Conservation (phyloP, 805 yeast species). For the Ogataea nakhonphanomensis region DNA sequence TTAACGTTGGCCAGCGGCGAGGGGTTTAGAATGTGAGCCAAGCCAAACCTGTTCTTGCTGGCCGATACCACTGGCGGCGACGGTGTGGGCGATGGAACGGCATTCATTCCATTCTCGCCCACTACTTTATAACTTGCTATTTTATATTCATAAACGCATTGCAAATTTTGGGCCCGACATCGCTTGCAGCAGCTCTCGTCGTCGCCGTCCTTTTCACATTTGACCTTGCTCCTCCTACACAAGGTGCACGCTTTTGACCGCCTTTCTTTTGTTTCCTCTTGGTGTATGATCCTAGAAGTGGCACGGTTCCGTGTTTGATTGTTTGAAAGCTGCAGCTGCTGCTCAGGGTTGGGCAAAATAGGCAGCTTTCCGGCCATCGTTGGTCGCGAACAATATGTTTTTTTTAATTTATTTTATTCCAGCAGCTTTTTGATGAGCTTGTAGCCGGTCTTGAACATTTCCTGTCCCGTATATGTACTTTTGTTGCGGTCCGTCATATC, state of each 20-base stretch:
- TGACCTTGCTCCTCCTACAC: conserved; percentile 61
- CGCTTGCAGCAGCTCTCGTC: conserved; percentile 59
- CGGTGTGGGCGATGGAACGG: no score
- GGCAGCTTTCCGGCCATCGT: conserved; percentile 14
- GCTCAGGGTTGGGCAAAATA: conserved; percentile 24
- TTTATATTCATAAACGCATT: conserved; percentile 56
- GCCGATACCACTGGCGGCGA: neutral
- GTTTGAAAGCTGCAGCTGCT: conserved; percentile 15
- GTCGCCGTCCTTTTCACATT: conserved; percentile 47
- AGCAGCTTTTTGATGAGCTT: conserved; percentile 39
- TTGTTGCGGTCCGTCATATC: conserved; percentile 23
- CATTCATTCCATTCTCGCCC: conserved; percentile 14
- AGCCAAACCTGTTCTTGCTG: neutral
- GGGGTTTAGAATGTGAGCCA: conserved; percentile 18
- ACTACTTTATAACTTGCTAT: conserved; percentile 42
- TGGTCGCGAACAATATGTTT: conserved; percentile 4
- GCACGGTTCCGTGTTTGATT: conserved; percentile 15
- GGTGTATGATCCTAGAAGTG: conserved; percentile 17
- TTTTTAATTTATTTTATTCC: conserved; percentile 11
- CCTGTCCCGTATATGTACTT: conserved; percentile 28
- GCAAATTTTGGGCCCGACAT: conserved; percentile 48
- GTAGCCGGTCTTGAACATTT: conserved; percentile 32
- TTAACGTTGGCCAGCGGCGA: neutral
- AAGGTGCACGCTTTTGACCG: conserved; percentile 56
- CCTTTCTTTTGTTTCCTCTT: conserved; percentile 23